phyloP scores from a whole-genome alignment of 192 early-diverging fungal species.

The Phlyctochytrium bullatum region DNA sequence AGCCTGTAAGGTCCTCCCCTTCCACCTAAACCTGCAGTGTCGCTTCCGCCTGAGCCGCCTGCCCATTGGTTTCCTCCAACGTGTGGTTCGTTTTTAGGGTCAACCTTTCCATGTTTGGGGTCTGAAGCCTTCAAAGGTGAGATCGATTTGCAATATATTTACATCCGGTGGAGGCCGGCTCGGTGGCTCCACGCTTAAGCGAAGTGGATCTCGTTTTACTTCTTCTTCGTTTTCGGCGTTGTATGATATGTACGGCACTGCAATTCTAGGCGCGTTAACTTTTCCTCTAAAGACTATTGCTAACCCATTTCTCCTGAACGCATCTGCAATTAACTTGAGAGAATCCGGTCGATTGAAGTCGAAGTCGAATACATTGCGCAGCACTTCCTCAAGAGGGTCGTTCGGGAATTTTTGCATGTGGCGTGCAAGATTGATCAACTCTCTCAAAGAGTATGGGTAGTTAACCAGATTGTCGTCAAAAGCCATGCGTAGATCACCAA shows the following conservation, averaged over 20 bases:
- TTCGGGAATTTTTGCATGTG: constrained; percentile 68
- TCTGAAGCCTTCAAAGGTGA: constrained; percentile 6
- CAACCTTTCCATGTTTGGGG: constrained; percentile 44
- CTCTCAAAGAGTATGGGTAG: constrained; percentile 81
- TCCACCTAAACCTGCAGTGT: constrained; percentile 49
- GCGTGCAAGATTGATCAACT: constrained; percentile 73
- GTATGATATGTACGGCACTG: neutral
- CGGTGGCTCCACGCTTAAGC: too few species aligned
- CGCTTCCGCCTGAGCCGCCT: constrained; percentile 47
- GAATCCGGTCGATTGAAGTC: constrained; percentile 53
- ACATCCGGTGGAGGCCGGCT: constrained; percentile 22
- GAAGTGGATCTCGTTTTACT: too few species aligned
- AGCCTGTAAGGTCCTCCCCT: constrained; percentile 45
- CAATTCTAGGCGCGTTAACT: neutral
- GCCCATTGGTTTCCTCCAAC: constrained; percentile 43
- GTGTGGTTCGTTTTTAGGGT: constrained; percentile 40
- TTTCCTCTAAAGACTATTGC: constrained; percentile 8
- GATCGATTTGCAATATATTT: constrained; percentile 12
- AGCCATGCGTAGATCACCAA: constrained; percentile 66
- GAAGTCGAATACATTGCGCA: constrained; percentile 82
- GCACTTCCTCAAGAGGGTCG: constrained; percentile 63
- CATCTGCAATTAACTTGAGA: constrained; percentile 26
- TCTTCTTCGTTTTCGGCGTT: too few species aligned
- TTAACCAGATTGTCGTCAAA: constrained; percentile 74
- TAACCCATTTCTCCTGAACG: constrained; percentile 30